phyloP scores from a whole-genome alignment of 768 basidiomycete species.

The Suillus variegatus region DNA sequence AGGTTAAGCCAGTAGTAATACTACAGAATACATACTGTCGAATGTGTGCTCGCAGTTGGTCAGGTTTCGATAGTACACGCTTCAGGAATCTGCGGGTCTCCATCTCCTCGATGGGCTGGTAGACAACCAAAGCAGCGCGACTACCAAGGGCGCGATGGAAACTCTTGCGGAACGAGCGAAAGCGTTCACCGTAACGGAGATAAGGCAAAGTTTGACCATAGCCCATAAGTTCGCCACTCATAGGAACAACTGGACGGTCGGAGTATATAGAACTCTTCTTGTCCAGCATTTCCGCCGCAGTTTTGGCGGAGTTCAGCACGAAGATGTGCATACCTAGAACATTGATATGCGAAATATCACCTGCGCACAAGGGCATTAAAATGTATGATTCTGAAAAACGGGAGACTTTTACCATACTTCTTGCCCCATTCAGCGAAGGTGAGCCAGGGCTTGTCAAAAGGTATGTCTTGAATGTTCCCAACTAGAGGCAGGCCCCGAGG shows the following conservation, averaged over 20 bases:
- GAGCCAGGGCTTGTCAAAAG: constrained; percentile 49
- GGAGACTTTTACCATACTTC: constrained; percentile 43
- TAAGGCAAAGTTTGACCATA: constrained; percentile 11
- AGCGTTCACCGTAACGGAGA: constrained; percentile 8
- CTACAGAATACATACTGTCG: constrained; percentile 18
- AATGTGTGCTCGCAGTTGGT: constrained; percentile 19
- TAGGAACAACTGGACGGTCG: constrained; percentile 7
- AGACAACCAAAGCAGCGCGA: constrained; percentile 10
- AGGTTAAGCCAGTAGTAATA: too few species aligned
- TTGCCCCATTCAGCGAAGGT: constrained; percentile 55
- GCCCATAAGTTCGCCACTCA: constrained; percentile 21
- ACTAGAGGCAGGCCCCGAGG: constrained; percentile 40
- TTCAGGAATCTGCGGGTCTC: constrained; percentile 20
- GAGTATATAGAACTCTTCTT: constrained; percentile 58
- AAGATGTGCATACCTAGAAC: constrained; percentile 49
- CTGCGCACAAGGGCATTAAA: constrained; percentile 21
- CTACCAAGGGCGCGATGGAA: constrained; percentile 14
- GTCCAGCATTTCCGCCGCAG: constrained; percentile 50
- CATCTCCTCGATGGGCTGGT: constrained; percentile 20
- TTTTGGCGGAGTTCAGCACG: constrained; percentile 49
- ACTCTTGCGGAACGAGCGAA: constrained; percentile 18
- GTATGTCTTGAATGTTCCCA: constrained; percentile 57
- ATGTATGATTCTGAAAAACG: neutral
- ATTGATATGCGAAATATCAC: constrained; percentile 15
- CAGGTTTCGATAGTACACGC: constrained; percentile 20